Percentiles rank a stretch among this genome's conserved stretches.
Conservation (phyloP, 2,329 filamentous ascomycete species). For the Lasiodiplodia sp. region DNA sequence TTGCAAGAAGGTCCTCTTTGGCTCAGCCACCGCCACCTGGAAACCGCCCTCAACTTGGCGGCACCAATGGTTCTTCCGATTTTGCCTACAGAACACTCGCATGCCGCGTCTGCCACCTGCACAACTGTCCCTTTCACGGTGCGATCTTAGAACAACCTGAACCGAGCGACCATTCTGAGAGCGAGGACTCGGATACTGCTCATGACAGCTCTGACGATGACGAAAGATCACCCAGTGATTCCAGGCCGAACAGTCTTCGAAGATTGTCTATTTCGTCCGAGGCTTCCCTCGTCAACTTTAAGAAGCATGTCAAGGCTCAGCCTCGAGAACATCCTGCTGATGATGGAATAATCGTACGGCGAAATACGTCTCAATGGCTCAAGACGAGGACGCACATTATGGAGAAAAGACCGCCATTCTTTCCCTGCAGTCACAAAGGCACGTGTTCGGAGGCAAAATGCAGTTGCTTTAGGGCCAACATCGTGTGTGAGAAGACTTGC, state of each 20-base stretch:
- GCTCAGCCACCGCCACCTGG: conserved; percentile 33
- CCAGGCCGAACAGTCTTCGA: not conserved
- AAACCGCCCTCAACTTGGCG: not conserved
- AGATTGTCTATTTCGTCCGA: conserved; percentile 12
- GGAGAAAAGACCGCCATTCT: conserved; percentile 64
- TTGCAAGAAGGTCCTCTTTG: conserved; percentile 39
- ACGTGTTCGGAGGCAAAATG: conserved; percentile 67
- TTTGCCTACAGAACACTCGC: conserved; percentile 36
- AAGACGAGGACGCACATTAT: conserved; percentile 60
- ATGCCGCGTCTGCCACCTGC: conserved; percentile 45
- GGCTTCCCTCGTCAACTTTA: conserved; percentile 29
- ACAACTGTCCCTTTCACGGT: conserved; percentile 52
- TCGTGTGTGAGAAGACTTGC: conserved; percentile 78
- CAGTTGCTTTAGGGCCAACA: conserved; percentile 65
- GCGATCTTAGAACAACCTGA: conserved; percentile 44
- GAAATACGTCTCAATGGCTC: conserved; percentile 33
- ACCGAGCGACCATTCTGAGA: conserved; percentile 1
- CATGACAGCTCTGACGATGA: conserved; percentile 27
- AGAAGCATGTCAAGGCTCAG: conserved; percentile 34
- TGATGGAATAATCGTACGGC: not conserved
- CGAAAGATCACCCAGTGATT: not conserved
- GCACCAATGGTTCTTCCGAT: conserved; percentile 14
- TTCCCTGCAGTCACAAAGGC: conserved; percentile 74
- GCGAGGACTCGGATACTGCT: not conserved
- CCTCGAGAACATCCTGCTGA: conserved; percentile 28